Conservation (phyloP, 352 stramenopile genomes). For the Halophytophthora batemanensis region DNA sequence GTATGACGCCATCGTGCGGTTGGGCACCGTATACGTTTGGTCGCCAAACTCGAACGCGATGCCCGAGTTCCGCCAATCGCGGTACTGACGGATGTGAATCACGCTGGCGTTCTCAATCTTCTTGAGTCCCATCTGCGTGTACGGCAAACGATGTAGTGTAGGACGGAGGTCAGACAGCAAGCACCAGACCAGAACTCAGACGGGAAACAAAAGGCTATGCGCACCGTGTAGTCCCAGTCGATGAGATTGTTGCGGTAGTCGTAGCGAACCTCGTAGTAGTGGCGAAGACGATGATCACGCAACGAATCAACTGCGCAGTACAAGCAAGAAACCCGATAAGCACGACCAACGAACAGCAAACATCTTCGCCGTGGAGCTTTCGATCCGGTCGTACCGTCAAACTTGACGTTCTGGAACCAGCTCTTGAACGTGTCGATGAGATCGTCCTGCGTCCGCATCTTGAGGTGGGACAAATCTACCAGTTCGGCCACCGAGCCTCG, state of each 20-base stretch:
- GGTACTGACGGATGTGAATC: conserved; percentile 92
- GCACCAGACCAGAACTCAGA: neutral
- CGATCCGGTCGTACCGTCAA: conserved; percentile 48
- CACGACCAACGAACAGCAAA: neutral
- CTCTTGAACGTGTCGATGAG: conserved; percentile 85
- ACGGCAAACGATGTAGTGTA: neutral
- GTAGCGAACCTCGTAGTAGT: conserved; percentile 92
- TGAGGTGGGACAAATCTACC: conserved; percentile 84
- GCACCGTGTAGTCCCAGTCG: conserved; percentile 94
- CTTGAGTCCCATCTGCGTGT: conserved; percentile 66
- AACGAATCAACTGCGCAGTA: conserved; percentile 50
- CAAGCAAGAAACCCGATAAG: neutral
- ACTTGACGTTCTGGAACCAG: conserved; percentile 68
- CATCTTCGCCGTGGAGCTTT: neutral
- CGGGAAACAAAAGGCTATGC: conserved; percentile 6
- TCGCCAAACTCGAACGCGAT: conserved; percentile 96
- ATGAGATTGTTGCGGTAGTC: conserved; percentile 91
- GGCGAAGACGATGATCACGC: conserved; percentile 85
- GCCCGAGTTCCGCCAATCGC: conserved; percentile 89
- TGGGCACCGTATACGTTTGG: conserved; percentile 88
- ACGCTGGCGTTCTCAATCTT: conserved; percentile 88
- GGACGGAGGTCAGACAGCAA: neutral
- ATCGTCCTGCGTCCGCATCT: conserved; percentile 88
- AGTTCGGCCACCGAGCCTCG: conserved; percentile 51
- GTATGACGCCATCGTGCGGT: conserved; percentile 90